Evolutionary conservation across 352 stramenopile genomes (phyloP).

Genomic region (Phytophthora ohioensis): DNA sequence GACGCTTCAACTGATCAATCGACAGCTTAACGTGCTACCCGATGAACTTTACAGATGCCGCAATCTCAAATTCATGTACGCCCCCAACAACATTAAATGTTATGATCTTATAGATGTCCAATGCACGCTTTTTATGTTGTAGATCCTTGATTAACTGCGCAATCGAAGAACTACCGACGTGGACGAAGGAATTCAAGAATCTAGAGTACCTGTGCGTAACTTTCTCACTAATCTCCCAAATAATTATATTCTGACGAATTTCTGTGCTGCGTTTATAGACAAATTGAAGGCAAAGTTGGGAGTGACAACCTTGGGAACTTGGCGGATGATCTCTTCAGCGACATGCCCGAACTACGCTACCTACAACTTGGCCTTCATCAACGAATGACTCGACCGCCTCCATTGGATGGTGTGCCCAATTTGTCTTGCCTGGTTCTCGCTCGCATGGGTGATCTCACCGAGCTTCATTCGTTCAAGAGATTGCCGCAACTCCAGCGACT

Average conservation of each 20-base stretch:
- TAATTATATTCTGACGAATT: background rate
- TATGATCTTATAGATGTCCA: background rate
- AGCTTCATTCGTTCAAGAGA: slow-evolving; percentile 38
- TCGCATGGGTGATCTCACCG: slow-evolving; percentile 24
- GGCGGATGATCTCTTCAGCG: slow-evolving; percentile 38
- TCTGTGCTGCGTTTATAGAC: slow-evolving; percentile 23
- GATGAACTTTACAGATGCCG: slow-evolving; percentile 41
- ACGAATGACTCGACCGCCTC: slow-evolving; percentile 33
- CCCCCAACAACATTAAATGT: background rate
- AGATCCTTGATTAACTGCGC: slow-evolving; percentile 47
- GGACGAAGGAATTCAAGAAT: slow-evolving; percentile 43
- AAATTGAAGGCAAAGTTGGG: slow-evolving; percentile 51
- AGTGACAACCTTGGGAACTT: slow-evolving; percentile 36
- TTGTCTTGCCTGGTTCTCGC: slow-evolving; percentile 45
- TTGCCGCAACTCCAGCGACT: slow-evolving; percentile 34
- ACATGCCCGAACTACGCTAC: slow-evolving; percentile 42
- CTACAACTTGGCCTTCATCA: slow-evolving; percentile 49
- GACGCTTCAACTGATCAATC: slow-evolving; percentile 50
- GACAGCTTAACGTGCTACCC: slow-evolving; percentile 27
- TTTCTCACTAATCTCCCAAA: background rate
- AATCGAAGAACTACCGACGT: slow-evolving; percentile 35
- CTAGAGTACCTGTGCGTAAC: slow-evolving; percentile 50
- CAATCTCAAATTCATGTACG: slow-evolving; percentile 52
- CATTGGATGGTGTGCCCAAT: slow-evolving; percentile 39
- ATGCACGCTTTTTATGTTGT: background rate